phyloP scores from a whole-genome alignment of 2,329 filamentous ascomycete species.

The Stagonosporopsis rhizophila region DNA sequence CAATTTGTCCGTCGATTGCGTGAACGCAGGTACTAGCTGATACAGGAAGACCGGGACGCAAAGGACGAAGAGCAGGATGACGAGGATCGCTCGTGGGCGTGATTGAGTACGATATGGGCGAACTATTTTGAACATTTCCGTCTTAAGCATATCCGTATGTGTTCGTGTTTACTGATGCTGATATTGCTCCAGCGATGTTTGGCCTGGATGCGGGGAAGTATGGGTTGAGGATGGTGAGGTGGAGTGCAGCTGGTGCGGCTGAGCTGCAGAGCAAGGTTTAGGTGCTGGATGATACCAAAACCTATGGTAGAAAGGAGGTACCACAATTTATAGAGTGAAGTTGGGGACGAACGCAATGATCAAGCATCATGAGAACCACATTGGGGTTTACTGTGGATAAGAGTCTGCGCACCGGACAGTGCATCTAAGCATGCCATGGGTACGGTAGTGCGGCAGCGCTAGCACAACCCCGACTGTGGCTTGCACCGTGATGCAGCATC shows the following conservation, averaged over 20 bases:
- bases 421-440: conserved; percentile 18
- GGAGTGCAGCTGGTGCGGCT: conserved; percentile 18
- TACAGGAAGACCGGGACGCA: conserved; percentile 31
- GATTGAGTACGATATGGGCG: neutral
- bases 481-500: conserved; percentile 16
- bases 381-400: conserved; percentile 10
- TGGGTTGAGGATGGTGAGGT: conserved; percentile 3
- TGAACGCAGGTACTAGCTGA: conserved; percentile 26
- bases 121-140: neutral
- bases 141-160: neutral
- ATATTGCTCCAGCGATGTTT: neutral
- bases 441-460: conserved; percentile 27
- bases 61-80: conserved; percentile 23
- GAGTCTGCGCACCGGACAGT: conserved; percentile 10
- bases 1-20: conserved; percentile 13
- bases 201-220: neutral
- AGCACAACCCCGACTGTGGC: conserved; percentile 16
- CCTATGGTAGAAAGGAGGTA: neutral
- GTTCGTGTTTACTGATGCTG: neutral
- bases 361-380: conserved; percentile 3
- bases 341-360: neutral
- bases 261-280: conserved; percentile 3
- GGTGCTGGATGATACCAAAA: neutral
- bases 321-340: neutral
- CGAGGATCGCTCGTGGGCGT: conserved; percentile 12